Conservation (phyloP, 805 yeast species). For the Gaillardinia entomophila region DNA sequence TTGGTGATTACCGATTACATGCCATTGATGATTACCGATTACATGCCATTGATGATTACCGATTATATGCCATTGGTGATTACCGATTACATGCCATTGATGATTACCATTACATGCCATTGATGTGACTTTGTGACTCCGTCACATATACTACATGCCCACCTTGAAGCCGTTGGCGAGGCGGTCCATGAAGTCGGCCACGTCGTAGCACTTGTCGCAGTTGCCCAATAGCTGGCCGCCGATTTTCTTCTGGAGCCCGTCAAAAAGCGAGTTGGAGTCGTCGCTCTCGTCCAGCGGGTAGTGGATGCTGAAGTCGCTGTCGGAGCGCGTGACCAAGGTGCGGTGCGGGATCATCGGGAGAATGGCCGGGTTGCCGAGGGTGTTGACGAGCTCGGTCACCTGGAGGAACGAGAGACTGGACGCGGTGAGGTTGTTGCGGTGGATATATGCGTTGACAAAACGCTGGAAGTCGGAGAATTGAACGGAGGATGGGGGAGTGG, state of each 20-base stretch:
- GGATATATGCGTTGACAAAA: slow-evolving; percentile 3
- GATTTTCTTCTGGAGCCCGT: slow-evolving; percentile 14
- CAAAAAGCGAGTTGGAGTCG: slow-evolving; percentile 18
- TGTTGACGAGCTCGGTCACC: slow-evolving; percentile 3
- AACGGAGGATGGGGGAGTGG: slow-evolving; percentile 1
- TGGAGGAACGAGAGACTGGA: slow-evolving; percentile 6
- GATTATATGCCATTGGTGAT: too few relatives aligned
- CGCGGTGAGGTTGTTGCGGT: slow-evolving; percentile 1
- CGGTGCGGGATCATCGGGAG: slow-evolving; percentile 8
- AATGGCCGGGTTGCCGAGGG: neutral
- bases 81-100: neutral
- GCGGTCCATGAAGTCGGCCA: slow-evolving; percentile 15
- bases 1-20: too few relatives aligned
- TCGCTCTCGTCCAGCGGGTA: slow-evolving; percentile 15
- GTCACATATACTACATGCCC: slow-evolving; percentile 5
- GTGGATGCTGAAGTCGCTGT: slow-evolving; percentile 8
- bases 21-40: too few relatives aligned
- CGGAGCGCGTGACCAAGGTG: slow-evolving; percentile 7
- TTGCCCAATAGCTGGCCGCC: slow-evolving; percentile 18
- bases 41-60: too few relatives aligned
- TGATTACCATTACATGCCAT: slow-evolving; percentile 1
- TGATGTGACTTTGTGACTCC: slow-evolving; percentile 2
- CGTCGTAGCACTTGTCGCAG: slow-evolving; percentile 18
- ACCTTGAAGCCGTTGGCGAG: slow-evolving; percentile 19
- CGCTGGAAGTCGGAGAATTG: slow-evolving; percentile 1